These are phyloP conservation scores for Cornus controversa DNA, from an alignment of 148 eudicot genomes.

Conservation along the genomic window DNA sequence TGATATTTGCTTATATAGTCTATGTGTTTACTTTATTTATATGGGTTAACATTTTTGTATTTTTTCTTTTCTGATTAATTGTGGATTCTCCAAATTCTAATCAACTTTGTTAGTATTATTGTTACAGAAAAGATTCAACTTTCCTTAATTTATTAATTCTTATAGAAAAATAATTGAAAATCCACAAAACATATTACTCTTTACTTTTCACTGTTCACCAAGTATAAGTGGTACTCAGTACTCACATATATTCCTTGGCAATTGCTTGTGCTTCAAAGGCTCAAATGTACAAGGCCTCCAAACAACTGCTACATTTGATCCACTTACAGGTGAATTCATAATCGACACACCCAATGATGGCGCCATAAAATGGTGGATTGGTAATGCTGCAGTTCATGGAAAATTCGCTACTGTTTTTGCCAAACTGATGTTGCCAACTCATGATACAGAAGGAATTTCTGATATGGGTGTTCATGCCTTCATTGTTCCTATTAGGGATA, in stretches of 20 bases:
- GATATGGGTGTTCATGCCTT: constrained; percentile 99
- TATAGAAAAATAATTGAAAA: no score
- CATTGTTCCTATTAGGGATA: constrained; percentile 85
- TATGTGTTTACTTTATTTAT: no score
- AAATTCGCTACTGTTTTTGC: constrained; percentile 95
- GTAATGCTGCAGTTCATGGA: constrained; percentile 93
- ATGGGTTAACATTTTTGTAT: no score
- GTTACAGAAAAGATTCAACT: no score
- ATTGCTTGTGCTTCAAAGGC: constrained; percentile 49
- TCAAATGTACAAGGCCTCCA: constrained; percentile 96
- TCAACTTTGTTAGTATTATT: no score
- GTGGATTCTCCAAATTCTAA: no score
- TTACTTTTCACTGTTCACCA: neutral
- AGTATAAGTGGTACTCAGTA: neutral
- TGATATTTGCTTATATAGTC: no score
- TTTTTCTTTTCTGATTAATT: no score
- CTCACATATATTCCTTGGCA: neutral
- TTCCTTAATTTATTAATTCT: no score
- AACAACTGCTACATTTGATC: constrained; percentile 81
- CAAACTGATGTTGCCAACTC: constrained; percentile 72
- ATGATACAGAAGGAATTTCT: constrained; percentile 60
- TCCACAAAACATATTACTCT: neutral
- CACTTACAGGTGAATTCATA: constrained; percentile 71
- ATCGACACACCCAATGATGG: constrained; percentile 89
- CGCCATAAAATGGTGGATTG: constrained; percentile 98